Percentiles rank a stretch among this genome's conserved stretches.
Evolutionary conservation across 1,284 basidiomycete genomes (phyloP).

Genomic region (Coniophora puteana): DNA sequence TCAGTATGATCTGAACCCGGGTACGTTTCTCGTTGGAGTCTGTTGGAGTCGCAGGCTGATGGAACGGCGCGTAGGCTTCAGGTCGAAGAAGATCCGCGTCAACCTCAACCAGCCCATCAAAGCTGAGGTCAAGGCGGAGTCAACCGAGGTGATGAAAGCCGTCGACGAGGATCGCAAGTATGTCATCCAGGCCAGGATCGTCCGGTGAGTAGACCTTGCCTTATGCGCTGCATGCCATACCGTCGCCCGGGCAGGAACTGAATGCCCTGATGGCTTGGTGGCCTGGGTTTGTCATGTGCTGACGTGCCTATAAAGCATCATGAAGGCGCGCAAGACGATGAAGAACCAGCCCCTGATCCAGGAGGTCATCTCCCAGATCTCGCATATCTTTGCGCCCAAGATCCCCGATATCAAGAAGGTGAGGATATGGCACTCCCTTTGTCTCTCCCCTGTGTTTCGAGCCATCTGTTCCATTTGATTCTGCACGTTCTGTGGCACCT

Average conservation of each 20-base stretch:
- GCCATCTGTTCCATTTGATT: too few relatives aligned
- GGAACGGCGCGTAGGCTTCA: constrained; percentile 65
- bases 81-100: constrained; percentile 96
- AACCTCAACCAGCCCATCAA: constrained; percentile 94
- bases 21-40: constrained; percentile 46
- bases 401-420: constrained; percentile 93
- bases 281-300: constrained; percentile 1
- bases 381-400: constrained; percentile 85
- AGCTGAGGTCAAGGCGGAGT: constrained; percentile 91
- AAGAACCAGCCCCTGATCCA: constrained; percentile 94
- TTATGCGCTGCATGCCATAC: background rate
- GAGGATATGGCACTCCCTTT: constrained; percentile 10
- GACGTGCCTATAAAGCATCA: constrained; percentile 57
- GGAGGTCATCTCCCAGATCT: constrained; percentile 92
- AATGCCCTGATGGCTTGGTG: background rate
- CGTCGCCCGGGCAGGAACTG: too few relatives aligned
- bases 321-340: constrained; percentile 98
- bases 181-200: constrained; percentile 96
- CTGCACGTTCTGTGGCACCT: too few relatives aligned
- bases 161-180: constrained; percentile 98
- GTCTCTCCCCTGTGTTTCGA: too few relatives aligned
- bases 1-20: constrained; percentile 91
- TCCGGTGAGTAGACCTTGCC: constrained; percentile 56
- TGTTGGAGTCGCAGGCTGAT: constrained; percentile 5
- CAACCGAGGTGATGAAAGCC: constrained; percentile 87